Evolutionary conservation across 306 rosid species (phyloP), one percentile per base, ranked within the genome.

Genomic region (Abrus precatorius): DNA sequence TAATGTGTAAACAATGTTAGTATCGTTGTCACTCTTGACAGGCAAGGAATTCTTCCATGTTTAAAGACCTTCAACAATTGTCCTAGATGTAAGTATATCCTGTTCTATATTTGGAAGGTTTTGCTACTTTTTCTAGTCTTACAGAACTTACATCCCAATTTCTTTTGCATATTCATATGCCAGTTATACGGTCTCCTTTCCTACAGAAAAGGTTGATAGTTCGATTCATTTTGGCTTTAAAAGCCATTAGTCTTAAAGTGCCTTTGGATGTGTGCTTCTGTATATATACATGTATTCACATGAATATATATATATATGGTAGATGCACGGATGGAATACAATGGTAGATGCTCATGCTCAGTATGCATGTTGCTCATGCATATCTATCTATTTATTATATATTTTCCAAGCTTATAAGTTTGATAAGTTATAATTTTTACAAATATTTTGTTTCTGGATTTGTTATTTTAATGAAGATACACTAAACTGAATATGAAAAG

Each of bases 41-140:
- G 97, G 75, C 78, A 40, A 43, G 86, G 75, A 52, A 61, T 76
- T 70, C 88, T 86, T 80, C 97, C 95, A 20, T 93, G 99, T 87
- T 63, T 32, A 68, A 74, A 85, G 79, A 76, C 68, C 79, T 72
- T 86, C 72, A 71, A 40, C 45, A 20, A 20, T 20, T 95, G 99
- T 84, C 93, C 92, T 75, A 85, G 67, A 76, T 90, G 99, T 95
- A 91, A 90, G 97, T 44, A 74, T 44, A 57, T 67, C 28, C 44
- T 68, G 33, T 68, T 80, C 20, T 4, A 48, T 27, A 38, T 60
- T 66, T 49, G 44, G 59, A 27, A 62, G 40, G 5, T n/a, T 83
- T 71, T 41, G 13, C 66, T 49, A 11, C 74, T 79, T 62, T 52
- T 6, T 75, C 20, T n/a, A 27, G 32, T 73, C 63, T 32, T 11